Base-by-base conservation (phyloP, 257 asterid genomes). In the Dorcoceras hygrometricum region DNA sequence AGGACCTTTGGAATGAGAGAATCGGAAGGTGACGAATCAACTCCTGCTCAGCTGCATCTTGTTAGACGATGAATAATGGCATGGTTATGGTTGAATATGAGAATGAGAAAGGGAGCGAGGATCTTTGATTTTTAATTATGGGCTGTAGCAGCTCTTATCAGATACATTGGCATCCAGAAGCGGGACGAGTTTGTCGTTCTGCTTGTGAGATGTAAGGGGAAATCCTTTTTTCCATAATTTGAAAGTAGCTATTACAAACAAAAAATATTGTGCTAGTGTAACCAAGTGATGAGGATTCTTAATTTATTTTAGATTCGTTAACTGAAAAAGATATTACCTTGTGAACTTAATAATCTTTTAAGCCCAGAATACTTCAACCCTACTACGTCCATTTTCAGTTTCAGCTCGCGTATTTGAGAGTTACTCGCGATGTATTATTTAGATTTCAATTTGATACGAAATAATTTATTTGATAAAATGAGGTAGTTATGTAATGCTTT, bases 151-250 rank as follows among this genome's bases (percentile, higher is more conserved):
- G 53, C 53, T 46, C 74, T 43, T 53, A 53, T 64, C 65, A 68
- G 80, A 31, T 60, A 74, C 65, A 58, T 74, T 66, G 67, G 83
- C 90, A 70, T 83, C 81, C 79, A 78, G 66, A 76, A 68, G 82
- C 78, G 75, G 80, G 69, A 25, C 32, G 66, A 63, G 66, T 29
- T 65, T 16, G 1, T 6, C 48, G 59, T 70, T 77, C 85, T 82
- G 86, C 84, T 79, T 67, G 81, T 71, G 81, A 74, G 79, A 73
- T 75, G 83, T 61, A 58, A 57, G 51, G 71, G 63, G 68, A 57
- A 31, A 59, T 71, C 39, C 32, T 27, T 11, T 26, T 32, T 58
- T 71, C 67, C 64, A 69, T 63, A 59, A 61, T 54, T 39, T 23
- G 43, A 27, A 28, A 57, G 46, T 65, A 66, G 68, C 54, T 29